Evolutionary conservation across 371 early-diverging fungal species (phyloP).

Genomic region (Parasitella parasitica): DNA sequence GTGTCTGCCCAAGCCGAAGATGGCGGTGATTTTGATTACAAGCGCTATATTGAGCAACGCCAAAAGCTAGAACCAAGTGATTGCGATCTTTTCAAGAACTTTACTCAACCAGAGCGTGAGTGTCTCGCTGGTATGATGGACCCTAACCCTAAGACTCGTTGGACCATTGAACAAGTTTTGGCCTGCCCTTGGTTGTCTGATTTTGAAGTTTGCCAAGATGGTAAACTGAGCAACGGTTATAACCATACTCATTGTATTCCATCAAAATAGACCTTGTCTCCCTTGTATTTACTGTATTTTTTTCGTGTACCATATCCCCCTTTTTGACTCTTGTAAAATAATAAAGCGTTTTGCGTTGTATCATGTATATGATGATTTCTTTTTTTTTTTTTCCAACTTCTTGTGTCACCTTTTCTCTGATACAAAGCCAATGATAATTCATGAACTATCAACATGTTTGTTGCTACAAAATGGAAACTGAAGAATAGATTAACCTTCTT

Average conservation of each 20-base stretch:
- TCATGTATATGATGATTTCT: background rate
- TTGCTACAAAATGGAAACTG: background rate
- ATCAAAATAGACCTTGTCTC: constrained; percentile 1
- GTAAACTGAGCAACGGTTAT: constrained; percentile 32
- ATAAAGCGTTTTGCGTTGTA: too few species aligned
- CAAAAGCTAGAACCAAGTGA: constrained; percentile 22
- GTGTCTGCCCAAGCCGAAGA: constrained; percentile 30
- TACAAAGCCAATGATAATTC: background rate
- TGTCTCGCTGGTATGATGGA: constrained; percentile 56
- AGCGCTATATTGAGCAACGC: constrained; percentile 27
- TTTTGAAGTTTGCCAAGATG: constrained; percentile 35
- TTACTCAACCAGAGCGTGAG: constrained; percentile 25
- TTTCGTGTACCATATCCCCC: background rate
- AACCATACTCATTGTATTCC: constrained; percentile 11
- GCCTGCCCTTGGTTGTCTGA: constrained; percentile 76
- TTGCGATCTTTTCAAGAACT: constrained; percentile 26
- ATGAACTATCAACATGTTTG: background rate
- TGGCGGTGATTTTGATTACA: constrained; percentile 33
- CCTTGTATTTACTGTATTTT: background rate
- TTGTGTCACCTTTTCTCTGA: background rate
- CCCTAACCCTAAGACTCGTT: constrained; percentile 70
- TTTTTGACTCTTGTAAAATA: too few species aligned
- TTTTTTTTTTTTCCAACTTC: background rate
- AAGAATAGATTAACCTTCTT: background rate
- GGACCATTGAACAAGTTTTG: constrained; percentile 81